Evolutionary conservation across 2,329 filamentous ascomycete genomes (phyloP).

Genomic region (Elsinoe fawcettii): DNA sequence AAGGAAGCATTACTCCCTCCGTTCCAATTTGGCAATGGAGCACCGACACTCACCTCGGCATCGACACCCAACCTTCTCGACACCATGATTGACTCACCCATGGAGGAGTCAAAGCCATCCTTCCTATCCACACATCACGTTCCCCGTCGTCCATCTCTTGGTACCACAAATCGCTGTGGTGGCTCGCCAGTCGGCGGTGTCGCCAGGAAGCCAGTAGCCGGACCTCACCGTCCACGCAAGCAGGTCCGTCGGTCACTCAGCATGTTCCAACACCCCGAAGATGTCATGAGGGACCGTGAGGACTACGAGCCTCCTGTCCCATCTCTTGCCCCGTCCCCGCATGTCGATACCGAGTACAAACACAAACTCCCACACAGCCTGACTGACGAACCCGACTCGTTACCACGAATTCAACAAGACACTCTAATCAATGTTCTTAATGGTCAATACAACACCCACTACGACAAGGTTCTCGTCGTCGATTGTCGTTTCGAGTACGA

Average conservation of each 20-base stretch:
- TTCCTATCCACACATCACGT: conserved; percentile 50
- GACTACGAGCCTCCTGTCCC: conserved; percentile 42
- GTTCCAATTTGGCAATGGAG: conserved; percentile 63
- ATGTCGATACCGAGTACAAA: conserved; percentile 63
- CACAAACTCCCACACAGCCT: conserved; percentile 78
- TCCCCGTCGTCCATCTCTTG: conserved; percentile 57
- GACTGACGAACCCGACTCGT: conserved; percentile 69
- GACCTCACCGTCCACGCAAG: conserved; percentile 68
- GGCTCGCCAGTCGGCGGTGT: conserved; percentile 69
- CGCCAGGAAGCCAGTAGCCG: conserved; percentile 53
- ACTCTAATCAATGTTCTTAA: conserved; percentile 84
- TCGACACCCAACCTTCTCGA: conserved; percentile 65
- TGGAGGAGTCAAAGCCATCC: conserved; percentile 18
- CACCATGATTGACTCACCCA: conserved; percentile 71
- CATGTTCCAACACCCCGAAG: conserved; percentile 92
- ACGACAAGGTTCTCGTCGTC: conserved; percentile 76
- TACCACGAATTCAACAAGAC: conserved; percentile 75
- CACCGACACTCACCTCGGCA: conserved; percentile 32
- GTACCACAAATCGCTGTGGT: conserved; percentile 53
- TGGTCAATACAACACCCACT: conserved; percentile 68
- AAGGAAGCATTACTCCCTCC: conserved; percentile 60
- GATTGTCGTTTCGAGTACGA: conserved; percentile 99
- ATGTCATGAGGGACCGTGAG: conserved; percentile 70
- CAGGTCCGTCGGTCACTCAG: conserved; percentile 87
- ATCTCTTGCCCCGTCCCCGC: conserved; percentile 49